Evolutionary conservation across 2,329 filamentous ascomycete species (phyloP).

Genomic region (Fusarium coicis): DNA sequence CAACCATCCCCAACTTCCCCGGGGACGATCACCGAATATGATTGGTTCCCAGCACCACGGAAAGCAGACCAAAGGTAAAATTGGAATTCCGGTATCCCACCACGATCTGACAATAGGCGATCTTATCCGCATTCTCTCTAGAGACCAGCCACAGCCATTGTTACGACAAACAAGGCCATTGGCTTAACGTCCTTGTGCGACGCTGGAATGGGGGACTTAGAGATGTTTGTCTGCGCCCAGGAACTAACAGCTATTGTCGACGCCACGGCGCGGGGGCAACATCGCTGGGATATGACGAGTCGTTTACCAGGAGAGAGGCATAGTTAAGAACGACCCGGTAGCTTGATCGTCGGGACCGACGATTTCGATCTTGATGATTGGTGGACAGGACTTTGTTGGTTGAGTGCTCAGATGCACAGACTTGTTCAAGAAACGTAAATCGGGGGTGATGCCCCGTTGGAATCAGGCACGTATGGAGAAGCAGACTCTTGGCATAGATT

Average conservation of each 20-base stretch:
- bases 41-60: background rate
- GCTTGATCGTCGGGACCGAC: background rate
- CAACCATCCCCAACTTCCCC: background rate
- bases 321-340: fast-evolving
- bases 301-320: background rate
- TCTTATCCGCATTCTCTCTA: background rate
- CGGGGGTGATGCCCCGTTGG: background rate
- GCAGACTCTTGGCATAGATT: background rate
- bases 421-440: background rate
- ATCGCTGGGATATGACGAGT: background rate
- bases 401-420: background rate
- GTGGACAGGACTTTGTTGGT: fast-evolving
- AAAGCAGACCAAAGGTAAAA: background rate
- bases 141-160: background rate
- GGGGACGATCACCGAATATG: background rate
- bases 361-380: background rate
- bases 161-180: background rate
- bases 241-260: background rate
- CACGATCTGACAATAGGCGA: background rate
- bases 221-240: background rate
- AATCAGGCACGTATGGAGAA: background rate
- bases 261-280: background rate
- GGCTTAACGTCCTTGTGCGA: background rate
- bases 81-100: background rate
- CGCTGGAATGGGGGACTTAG: background rate